phyloP scores from a whole-genome alignment of 768 basidiomycete genomes.

The Hysterangium stoloniferum region DNA sequence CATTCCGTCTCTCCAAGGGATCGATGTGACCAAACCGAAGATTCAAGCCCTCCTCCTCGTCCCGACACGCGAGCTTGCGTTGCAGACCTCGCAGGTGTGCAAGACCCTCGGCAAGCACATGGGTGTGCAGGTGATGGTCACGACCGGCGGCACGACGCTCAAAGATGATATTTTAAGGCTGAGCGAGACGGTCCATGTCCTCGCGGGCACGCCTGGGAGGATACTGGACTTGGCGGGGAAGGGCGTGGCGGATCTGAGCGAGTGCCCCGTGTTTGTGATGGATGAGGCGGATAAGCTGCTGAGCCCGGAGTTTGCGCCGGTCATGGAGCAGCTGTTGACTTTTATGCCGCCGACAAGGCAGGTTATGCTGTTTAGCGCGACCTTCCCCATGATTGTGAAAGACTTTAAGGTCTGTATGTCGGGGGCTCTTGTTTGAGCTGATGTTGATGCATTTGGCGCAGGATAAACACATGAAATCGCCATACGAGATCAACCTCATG shows the following conservation, averaged over 20 bases:
- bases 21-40: slow-evolving; percentile 76
- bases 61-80: slow-evolving; percentile 95
- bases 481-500: slow-evolving; percentile 99
- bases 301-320: slow-evolving; percentile 94
- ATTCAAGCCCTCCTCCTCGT: slow-evolving; percentile 96
- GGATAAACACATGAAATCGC: slow-evolving; percentile 95
- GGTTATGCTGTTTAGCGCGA: slow-evolving; percentile 99
- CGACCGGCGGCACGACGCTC: slow-evolving; percentile 95
- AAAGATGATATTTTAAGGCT: slow-evolving; percentile 96
- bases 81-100: slow-evolving; percentile 98
- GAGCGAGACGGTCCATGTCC: slow-evolving; percentile 84
- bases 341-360: slow-evolving; percentile 82
- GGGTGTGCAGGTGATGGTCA: slow-evolving; percentile 96
- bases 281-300: slow-evolving; percentile 99
- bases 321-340: slow-evolving; percentile 91
- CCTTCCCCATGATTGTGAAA: slow-evolving; percentile 98
- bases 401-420: slow-evolving; percentile 79
- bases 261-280: slow-evolving; percentile 97
- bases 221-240: slow-evolving; percentile 94
- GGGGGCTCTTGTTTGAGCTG: not conserved
- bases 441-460: slow-evolving; percentile 24
- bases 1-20: slow-evolving; percentile 91
- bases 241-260: slow-evolving; percentile 85
- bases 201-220: slow-evolving; percentile 95
- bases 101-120: slow-evolving; percentile 96